Base-by-base conservation (phyloP, 75 land plant species). In the Pseudotsuga menziesii region DNA sequence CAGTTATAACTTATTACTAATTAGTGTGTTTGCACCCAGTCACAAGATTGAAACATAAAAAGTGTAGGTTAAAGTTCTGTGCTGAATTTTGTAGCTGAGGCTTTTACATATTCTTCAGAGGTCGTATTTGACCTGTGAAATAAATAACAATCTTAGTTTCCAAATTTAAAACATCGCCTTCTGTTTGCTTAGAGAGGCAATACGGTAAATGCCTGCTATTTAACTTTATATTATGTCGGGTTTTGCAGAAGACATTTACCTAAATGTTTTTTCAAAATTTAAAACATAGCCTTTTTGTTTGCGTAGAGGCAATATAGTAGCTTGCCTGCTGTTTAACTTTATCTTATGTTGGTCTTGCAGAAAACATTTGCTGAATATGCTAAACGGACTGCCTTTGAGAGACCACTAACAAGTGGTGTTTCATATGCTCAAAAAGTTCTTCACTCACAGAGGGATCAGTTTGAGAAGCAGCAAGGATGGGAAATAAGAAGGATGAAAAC, bases 371-470 rank as follows among this genome's bases (percentile, higher is more conserved):
- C 92, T 12, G 82, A 76, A 63, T 95, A 91, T 75, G 85, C 98
- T n/a, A 94, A 86, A 62, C 75, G 89, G 62, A 93, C 98, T 15
- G 91, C 94, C 23, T 95, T 95, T 74, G 98, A 95, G 89, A 88
- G 98, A 82, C 98, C 98, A 16, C 83, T 95, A 54, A 95, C 93
- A 73, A 91, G 89, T 79, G 96, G 98, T 17, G 98, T 95, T 61
- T 96, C 98, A 20, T 95, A 95, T 84, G 98, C 98, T 58, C 91
- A 91, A 23, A 86, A 87, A 78, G 97, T 95, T 9, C 87, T 89
- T 60, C 94, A 93, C 62, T 85, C 88, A 17, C 91, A 91, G 32
- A 82, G 98, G 58, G 89, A 86, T 72, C 76, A 79, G 22, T 93
- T 95, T 72, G 97, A 95, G 79, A 86, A 59, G 75, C 78, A 87